Evolutionary conservation across 2,329 filamentous ascomycete genomes (phyloP).

Genomic region (Colletotrichum nymphaeae): DNA sequence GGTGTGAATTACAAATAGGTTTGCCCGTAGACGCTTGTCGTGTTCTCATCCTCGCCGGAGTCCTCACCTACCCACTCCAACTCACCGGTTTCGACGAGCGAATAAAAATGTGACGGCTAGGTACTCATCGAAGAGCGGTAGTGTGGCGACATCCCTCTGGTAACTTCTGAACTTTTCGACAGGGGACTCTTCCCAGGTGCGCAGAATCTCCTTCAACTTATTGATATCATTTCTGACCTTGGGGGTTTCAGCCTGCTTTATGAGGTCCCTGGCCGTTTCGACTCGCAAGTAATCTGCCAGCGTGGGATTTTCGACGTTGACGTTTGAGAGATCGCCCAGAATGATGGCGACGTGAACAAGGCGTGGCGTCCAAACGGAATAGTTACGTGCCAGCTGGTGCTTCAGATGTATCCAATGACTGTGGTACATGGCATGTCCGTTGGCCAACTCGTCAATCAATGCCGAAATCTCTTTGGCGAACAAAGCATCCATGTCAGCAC

Average conservation of each 20-base stretch:
- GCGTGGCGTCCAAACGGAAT: background rate
- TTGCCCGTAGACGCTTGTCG: background rate
- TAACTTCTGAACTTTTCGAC: constrained; percentile 2
- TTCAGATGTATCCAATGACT: constrained; percentile 8
- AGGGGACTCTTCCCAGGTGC: background rate
- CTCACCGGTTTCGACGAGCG: background rate
- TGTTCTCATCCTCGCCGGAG: background rate
- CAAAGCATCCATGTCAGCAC: background rate
- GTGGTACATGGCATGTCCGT: background rate
- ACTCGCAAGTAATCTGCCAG: constrained; percentile 5
- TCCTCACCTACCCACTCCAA: background rate
- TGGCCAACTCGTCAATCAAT: background rate
- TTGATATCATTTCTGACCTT: background rate
- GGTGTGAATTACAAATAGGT: too few relatives aligned
- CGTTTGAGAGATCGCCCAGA: background rate
- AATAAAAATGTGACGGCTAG: background rate
- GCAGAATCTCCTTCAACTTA: constrained; percentile 4
- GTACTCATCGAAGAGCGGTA: too few relatives aligned
- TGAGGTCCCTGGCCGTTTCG: background rate
- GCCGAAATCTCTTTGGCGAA: background rate
- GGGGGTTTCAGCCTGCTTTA: background rate
- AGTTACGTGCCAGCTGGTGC: background rate
- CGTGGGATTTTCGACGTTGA: background rate
- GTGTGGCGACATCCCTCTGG: background rate
- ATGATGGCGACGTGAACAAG: background rate